Percentiles rank a stretch among this genome's conserved stretches.
Conservation (phyloP, 129 eudicot species). For the Escallonia rubra region DNA sequence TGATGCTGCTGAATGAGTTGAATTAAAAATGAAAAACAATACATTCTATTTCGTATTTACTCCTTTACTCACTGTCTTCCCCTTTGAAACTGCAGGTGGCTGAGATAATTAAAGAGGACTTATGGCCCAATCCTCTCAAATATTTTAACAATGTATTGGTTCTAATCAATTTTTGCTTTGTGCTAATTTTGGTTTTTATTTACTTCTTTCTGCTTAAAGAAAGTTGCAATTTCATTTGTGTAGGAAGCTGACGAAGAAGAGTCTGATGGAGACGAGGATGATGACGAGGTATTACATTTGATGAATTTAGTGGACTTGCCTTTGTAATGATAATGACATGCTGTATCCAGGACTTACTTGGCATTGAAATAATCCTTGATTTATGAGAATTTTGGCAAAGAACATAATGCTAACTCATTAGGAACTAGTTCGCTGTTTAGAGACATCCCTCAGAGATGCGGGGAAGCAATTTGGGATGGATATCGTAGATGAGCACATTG, state of each 20-base stretch:
- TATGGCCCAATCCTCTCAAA: conserved; percentile 61
- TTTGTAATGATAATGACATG: not conserved
- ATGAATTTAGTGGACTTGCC: too few relatives aligned
- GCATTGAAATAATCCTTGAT: not conserved
- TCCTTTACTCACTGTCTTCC: not conserved
- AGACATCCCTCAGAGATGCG: too few relatives aligned
- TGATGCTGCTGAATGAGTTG: too few relatives aligned
- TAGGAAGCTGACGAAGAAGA: conserved; percentile 57
- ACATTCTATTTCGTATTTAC: not conserved
- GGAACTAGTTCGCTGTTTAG: too few relatives aligned
- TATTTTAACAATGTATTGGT: conserved; percentile 42
- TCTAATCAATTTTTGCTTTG: not conserved
- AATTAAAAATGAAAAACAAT: too few relatives aligned
- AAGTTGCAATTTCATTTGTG: conserved; percentile 2
- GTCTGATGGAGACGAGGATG: conserved; percentile 38
- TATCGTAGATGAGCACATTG: too few relatives aligned
- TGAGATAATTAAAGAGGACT: conserved; percentile 63
- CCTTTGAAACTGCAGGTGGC: conserved; percentile 40
- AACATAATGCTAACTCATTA: too few relatives aligned
- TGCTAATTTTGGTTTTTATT: not conserved
- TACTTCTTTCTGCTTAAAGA: conserved; percentile 2
- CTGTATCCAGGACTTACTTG: not conserved
- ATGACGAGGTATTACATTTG: conserved; percentile 16
- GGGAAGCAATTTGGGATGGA: too few relatives aligned
- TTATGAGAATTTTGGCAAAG: not conserved